Base-by-base conservation (phyloP, 148 eudicot species). In the Drosera capensis region DNA sequence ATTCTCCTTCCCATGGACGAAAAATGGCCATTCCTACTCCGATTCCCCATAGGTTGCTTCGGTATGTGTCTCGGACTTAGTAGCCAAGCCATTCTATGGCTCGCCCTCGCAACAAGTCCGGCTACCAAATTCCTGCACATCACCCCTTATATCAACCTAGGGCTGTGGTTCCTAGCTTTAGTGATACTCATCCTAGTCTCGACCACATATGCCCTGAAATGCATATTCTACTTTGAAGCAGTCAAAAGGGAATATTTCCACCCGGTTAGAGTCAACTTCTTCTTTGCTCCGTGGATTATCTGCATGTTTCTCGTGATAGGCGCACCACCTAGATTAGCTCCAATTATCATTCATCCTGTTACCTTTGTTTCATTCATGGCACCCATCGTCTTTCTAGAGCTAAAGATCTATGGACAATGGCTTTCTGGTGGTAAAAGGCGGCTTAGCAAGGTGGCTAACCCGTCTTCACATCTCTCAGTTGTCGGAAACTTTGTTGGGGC, bases 11-110 rank as follows among this genome's bases (percentile, higher is more conserved):
- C 95, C 0, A 85, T 73, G 29, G 88, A 90, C 55, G 78, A 90
- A 56, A 59, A 8, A 67, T 90, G 99, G 99, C 99, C 95, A 0
- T 90, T 90, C 46, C 82, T 90, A 12, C 94, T 90, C 14, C 63
- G 99, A 14, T 90, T 90, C 54, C 99, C 99, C 1, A 76, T 90
- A 8, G 75, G 75, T 15, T 73, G 80, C 67, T 90, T 78, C 17
- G 99, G 99, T 49, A 81, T 90, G 38, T 81, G 94, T 43, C 70
- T 90, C 3, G 99, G 99, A 23, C 60, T 90, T 2, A 81, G 99
- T 59, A 90, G 99, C 72, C 99, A 90, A 70, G 71, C 99, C 48
- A 85, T 90, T 60, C 63, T 90, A n/a, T 90, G 99, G 99, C 66
- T 36, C 2, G 38, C 72, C 24, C 62, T 90, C 0, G 48, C 93